Conservation (phyloP, 2,329 filamentous ascomycete species). For the Talaromyces sp. region DNA sequence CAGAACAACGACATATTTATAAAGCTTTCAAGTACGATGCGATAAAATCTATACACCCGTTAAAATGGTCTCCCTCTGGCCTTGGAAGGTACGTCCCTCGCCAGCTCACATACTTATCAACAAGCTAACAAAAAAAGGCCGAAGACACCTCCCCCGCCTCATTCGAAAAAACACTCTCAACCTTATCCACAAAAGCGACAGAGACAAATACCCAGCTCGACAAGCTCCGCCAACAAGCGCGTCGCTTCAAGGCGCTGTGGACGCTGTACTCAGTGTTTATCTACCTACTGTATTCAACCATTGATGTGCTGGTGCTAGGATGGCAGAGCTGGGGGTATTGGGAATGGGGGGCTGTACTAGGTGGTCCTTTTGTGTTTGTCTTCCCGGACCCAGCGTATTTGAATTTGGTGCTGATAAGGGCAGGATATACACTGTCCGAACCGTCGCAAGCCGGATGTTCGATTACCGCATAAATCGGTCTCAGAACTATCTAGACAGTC, state of each 20-base stretch:
- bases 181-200: conserved; percentile 77
- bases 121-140: conserved; percentile 50
- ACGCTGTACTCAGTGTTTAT: conserved; percentile 87
- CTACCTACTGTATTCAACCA: conserved; percentile 81
- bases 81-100: conserved; percentile 63
- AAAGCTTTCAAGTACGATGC: background rate
- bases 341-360: conserved; percentile 76
- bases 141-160: conserved; percentile 78
- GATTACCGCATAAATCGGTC: conserved; percentile 73
- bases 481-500: conserved; percentile 65
- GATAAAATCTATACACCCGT: too few species aligned
- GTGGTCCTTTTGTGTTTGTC: conserved; percentile 71
- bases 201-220: conserved; percentile 72
- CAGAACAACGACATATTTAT: background rate
- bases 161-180: conserved; percentile 86
- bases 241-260: conserved; percentile 78
- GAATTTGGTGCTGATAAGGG: background rate
- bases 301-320: conserved; percentile 80
- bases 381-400: too few species aligned
- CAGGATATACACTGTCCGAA: conserved; percentile 73
- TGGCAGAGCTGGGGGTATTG: conserved; percentile 70
- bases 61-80: conserved; percentile 78
- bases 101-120: background rate
- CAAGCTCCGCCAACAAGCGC: conserved; percentile 64
- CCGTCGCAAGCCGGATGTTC: conserved; percentile 66